Evolutionary conservation across 306 rosid genomes (phyloP).

Genomic region (Hippophae gyantsensis): DNA sequence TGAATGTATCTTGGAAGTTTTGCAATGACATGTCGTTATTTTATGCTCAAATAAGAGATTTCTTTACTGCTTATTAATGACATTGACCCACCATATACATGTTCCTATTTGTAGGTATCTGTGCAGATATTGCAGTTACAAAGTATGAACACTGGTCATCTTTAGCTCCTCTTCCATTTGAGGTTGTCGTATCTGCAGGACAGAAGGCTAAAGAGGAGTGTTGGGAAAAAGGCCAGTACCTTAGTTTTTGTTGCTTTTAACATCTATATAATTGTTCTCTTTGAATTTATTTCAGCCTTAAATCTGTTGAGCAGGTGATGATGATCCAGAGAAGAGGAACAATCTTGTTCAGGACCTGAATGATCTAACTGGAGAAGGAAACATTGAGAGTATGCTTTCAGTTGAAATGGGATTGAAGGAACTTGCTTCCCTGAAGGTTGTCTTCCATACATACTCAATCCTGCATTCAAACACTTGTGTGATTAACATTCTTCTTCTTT

Average conservation of each 20-base stretch:
- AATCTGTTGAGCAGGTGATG: conserved; percentile 49
- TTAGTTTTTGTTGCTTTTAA: not conserved
- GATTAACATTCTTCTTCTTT: conserved; percentile 12
- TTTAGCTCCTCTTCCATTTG: conserved; percentile 97
- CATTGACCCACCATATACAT: conserved; percentile 19
- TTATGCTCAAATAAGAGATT: conserved; percentile 4
- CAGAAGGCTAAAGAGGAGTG: conserved; percentile 94
- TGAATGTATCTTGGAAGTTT: not conserved
- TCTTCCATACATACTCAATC: conserved; percentile 11
- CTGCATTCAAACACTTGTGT: conserved; percentile 8
- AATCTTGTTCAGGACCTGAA: conserved; percentile 59
- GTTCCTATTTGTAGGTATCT: conserved; percentile 53
- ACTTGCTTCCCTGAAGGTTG: conserved; percentile 87
- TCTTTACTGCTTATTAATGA: conserved; percentile 2
- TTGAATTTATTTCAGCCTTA: conserved; percentile 4
- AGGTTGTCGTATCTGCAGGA: conserved; percentile 93
- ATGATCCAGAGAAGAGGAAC: conserved; percentile 59
- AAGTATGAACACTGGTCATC: conserved; percentile 96
- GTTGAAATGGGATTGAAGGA: conserved; percentile 95
- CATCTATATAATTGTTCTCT: not conserved
- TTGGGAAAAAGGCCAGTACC: conserved; percentile 69
- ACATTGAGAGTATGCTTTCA: conserved; percentile 90
- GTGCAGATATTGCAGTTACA: conserved; percentile 82
- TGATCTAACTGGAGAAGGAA: conserved; percentile 95
- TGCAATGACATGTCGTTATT: conserved; percentile 8